phyloP scores from a whole-genome alignment of 495 filamentous ascomycete species.

The Neurospora terricola region DNA sequence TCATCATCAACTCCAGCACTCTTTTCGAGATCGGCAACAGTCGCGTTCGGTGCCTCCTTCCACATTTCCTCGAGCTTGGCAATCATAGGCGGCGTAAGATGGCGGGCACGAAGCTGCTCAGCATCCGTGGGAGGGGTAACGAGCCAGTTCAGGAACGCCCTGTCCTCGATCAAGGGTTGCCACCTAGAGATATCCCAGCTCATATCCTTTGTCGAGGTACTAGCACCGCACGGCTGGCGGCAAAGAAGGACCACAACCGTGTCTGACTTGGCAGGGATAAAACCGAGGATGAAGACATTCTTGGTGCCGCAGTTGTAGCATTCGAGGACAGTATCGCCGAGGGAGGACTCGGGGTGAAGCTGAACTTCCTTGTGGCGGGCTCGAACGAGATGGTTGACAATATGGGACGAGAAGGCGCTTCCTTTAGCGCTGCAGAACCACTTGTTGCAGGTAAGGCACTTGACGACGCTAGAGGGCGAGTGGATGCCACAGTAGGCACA shows the following conservation, averaged over 20 bases:
- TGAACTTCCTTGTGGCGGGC: slow-evolving; percentile 98
- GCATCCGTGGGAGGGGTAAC: slow-evolving; percentile 83
- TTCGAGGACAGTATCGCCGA: slow-evolving; percentile 94
- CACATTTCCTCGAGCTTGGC: slow-evolving; percentile 97
- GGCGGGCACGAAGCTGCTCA: slow-evolving; percentile 89
- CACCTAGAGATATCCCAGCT: slow-evolving; percentile 98
- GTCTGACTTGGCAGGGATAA: slow-evolving; percentile 98
- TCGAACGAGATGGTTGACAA: slow-evolving; percentile 95
- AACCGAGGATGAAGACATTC: slow-evolving; percentile 98
- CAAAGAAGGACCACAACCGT: slow-evolving; percentile 96
- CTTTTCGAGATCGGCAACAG: slow-evolving; percentile 87
- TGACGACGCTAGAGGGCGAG: slow-evolving; percentile 87
- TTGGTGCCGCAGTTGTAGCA: slow-evolving; percentile 99
- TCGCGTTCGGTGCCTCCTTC: slow-evolving; percentile 90
- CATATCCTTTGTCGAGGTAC: slow-evolving; percentile 98
- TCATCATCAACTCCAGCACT: slow-evolving; percentile 90
- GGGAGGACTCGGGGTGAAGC: slow-evolving; percentile 85
- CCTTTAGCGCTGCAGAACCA: slow-evolving; percentile 99
- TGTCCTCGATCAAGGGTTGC: slow-evolving; percentile 96
- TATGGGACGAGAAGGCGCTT: slow-evolving; percentile 93
- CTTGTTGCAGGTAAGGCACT: slow-evolving; percentile 90
- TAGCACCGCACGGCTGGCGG: slow-evolving; percentile 90
- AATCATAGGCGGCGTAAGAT: slow-evolving; percentile 91
- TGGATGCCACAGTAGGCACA: slow-evolving; percentile 99
- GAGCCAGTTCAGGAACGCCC: slow-evolving; percentile 91